These are phyloP conservation scores for Aspergillus terreus DNA, from an alignment of 2,329 filamentous ascomycete species.

Conservation along the genomic window DNA sequence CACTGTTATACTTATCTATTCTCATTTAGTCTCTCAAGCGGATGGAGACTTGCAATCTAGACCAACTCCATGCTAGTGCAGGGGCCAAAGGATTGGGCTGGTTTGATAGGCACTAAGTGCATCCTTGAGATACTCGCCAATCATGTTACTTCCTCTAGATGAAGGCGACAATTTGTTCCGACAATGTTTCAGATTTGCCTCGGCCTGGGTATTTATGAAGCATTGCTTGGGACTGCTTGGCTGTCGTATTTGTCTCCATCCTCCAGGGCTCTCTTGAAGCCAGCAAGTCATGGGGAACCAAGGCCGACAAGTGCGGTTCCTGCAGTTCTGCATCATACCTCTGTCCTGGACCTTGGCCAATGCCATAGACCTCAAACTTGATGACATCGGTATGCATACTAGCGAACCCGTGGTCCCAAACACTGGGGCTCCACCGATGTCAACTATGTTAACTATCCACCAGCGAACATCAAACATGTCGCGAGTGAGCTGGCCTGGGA, in stretches of 20 bases:
- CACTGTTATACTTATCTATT: too few species aligned
- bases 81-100: too few species aligned
- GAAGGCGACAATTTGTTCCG: background rate
- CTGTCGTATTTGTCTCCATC: background rate
- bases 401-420: too few species aligned
- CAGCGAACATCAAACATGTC: slow-evolving; percentile 38
- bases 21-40: too few species aligned
- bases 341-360: background rate
- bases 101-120: background rate
- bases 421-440: too few species aligned
- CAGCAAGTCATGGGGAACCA: too few species aligned
- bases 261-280: too few species aligned
- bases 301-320: background rate
- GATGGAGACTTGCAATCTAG: too few species aligned
- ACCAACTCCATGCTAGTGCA: too few species aligned
- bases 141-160: background rate
- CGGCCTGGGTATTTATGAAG: background rate
- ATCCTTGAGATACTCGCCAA: background rate
- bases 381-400: slow-evolving; percentile 5
- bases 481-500: slow-evolving; percentile 42
- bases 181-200: background rate
- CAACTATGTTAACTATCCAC: background rate
- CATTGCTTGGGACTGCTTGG: background rate
- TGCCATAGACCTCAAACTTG: slow-evolving; percentile 8
- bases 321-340: background rate